These are phyloP conservation scores for Ogataea pini DNA, from an alignment of 805 yeast species.

Conservation along the genomic window DNA sequence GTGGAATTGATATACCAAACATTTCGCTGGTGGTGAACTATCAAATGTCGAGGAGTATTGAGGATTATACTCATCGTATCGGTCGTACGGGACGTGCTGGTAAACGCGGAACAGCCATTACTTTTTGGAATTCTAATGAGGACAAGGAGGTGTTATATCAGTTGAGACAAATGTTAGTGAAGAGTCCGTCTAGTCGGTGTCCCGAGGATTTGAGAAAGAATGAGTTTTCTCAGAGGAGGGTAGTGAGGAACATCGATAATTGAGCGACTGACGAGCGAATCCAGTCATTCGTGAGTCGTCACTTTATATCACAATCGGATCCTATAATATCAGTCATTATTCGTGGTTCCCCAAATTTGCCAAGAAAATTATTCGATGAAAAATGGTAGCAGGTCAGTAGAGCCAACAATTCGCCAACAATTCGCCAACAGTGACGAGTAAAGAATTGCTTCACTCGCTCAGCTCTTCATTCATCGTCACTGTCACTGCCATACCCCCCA, in stretches of 20 bases:
- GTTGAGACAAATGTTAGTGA: constrained; percentile 49
- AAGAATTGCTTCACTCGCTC: not conserved
- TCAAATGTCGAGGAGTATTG: constrained; percentile 77
- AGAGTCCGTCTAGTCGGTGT: constrained; percentile 39
- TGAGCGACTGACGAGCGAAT: constrained; percentile 3
- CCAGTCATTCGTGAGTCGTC: not conserved
- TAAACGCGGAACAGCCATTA: constrained; percentile 68
- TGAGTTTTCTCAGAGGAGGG: constrained; percentile 23
- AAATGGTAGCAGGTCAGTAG: too few species aligned
- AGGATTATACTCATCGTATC: constrained; percentile 86
- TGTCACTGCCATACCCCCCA: constrained; percentile 8
- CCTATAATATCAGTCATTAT: too few species aligned
- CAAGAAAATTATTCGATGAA: too few species aligned
- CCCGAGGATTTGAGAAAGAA: constrained; percentile 40
- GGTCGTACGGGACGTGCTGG: constrained; percentile 99
- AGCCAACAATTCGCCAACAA: too few species aligned
- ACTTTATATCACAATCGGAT: too few species aligned
- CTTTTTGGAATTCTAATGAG: constrained; percentile 58
- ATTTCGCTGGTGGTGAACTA: constrained; percentile 84
- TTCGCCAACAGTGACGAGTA: too few species aligned
- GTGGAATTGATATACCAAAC: constrained; percentile 91
- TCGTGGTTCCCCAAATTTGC: too few species aligned
- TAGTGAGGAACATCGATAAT: constrained; percentile 18
- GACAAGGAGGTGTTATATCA: constrained; percentile 56
- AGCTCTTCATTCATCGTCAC: not conserved